phyloP scores from a whole-genome alignment of 2,329 filamentous ascomycete genomes.

The Penicillium occitanis region DNA sequence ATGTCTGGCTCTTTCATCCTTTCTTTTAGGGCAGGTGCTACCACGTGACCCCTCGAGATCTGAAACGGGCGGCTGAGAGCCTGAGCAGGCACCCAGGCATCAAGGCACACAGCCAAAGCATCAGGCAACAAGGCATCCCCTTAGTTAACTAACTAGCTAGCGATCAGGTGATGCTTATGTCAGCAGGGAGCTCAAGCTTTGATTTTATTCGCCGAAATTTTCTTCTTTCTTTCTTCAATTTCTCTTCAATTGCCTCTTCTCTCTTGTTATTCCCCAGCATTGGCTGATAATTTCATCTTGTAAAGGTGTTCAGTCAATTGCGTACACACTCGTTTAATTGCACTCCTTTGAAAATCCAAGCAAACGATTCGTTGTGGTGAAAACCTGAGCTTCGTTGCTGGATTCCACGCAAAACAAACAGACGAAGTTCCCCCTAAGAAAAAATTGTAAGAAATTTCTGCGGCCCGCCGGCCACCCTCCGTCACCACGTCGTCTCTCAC shows the following conservation, averaged over 20 bases:
- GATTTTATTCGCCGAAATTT: conserved; percentile 15
- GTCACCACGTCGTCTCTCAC: conserved; percentile 34
- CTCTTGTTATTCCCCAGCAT: not conserved
- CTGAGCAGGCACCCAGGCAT: too few species aligned
- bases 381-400: conserved; percentile 11
- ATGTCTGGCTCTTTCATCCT: not conserved
- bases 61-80: not conserved
- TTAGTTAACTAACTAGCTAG: too few species aligned
- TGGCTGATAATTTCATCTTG: not conserved
- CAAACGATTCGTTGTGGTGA: not conserved
- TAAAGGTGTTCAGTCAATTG: not conserved
- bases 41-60: not conserved
- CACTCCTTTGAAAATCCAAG: not conserved
- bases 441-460: conserved; percentile 16
- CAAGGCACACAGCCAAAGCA: not conserved
- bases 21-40: not conserved
- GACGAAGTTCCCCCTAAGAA: not conserved
- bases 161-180: not conserved
- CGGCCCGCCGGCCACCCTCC: conserved; percentile 29
- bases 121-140: not conserved
- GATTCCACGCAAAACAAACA: conserved; percentile 11
- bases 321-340: conserved; percentile 8
- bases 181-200: not conserved
- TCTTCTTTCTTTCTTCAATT: conserved; percentile 2
- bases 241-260: not conserved